Conservation (phyloP, 495 filamentous ascomycete genomes). For the Aspergillus homomorphus region DNA sequence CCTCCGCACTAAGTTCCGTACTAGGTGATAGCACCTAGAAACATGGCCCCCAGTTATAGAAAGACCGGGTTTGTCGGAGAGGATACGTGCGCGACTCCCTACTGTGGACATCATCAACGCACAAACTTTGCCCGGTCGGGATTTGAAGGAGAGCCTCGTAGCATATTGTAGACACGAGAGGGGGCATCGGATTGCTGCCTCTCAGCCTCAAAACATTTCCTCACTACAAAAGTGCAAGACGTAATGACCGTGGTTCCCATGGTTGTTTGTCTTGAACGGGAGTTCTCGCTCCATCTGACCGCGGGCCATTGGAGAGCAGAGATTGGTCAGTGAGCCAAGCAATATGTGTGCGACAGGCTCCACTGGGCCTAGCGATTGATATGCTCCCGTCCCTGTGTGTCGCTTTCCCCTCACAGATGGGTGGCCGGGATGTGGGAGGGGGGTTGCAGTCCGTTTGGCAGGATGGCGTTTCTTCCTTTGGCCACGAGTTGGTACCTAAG, state of each 20-base stretch:
- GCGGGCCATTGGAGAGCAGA: background rate
- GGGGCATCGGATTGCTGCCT: background rate
- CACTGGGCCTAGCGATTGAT: constrained; percentile 4
- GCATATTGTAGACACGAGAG: background rate
- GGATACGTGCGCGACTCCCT: background rate
- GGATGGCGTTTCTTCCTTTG: background rate
- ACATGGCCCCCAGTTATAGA: background rate
- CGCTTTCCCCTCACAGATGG: background rate
- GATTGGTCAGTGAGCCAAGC: constrained; percentile 5
- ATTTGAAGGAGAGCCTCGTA: background rate
- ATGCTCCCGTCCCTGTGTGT: constrained; percentile 6
- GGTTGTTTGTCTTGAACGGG: constrained; percentile 15
- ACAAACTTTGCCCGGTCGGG: background rate
- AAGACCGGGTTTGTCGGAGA: background rate
- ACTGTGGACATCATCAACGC: background rate
- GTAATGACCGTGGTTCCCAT: constrained; percentile 12
- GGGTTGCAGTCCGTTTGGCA: background rate
- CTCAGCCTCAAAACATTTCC: background rate
- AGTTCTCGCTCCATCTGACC: constrained; percentile 13
- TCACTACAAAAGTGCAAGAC: background rate
- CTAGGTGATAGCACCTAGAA: background rate
- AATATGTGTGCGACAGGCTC: constrained; percentile 5
- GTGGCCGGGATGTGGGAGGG: background rate
- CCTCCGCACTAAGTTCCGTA: background rate
- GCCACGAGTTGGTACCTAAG: background rate